These are phyloP conservation scores for Pythium sp. DNA, from an alignment of 352 stramenopile genomes.

Conservation along the genomic window DNA sequence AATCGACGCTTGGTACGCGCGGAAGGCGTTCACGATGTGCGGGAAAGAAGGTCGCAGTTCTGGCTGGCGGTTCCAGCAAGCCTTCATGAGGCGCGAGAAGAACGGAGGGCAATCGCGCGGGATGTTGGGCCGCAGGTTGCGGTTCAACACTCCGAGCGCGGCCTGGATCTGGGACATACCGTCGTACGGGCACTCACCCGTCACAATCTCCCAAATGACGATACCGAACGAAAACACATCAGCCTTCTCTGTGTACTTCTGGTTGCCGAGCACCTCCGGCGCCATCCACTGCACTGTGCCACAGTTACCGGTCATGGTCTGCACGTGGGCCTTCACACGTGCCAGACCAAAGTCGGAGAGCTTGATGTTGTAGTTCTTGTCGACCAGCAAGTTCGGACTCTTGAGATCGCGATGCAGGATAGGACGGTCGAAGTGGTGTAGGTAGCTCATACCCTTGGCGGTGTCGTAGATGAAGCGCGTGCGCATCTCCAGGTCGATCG, in stretches of 20 bases:
- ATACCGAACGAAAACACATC: constrained; percentile 90
- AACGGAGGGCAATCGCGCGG: constrained; percentile 62
- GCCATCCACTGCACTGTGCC: constrained; percentile 77
- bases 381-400: constrained; percentile 78
- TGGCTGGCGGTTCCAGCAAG: constrained; percentile 69
- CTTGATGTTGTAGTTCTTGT: constrained; percentile 85
- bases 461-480: constrained; percentile 70
- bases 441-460: constrained; percentile 80
- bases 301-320: constrained; percentile 87
- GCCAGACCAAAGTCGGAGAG: constrained; percentile 84
- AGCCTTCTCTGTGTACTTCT: constrained; percentile 90
- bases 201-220: constrained; percentile 91
- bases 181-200: constrained; percentile 83
- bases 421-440: constrained; percentile 79
- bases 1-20: constrained; percentile 49
- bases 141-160: constrained; percentile 66
- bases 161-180: constrained; percentile 84
- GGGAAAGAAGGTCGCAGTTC: constrained; percentile 65
- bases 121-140: constrained; percentile 64
- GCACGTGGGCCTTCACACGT: constrained; percentile 74
- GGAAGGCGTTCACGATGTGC: constrained; percentile 68
- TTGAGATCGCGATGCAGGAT: constrained; percentile 88
- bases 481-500: constrained; percentile 53
- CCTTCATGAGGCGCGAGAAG: constrained; percentile 70
- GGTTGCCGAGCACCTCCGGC: constrained; percentile 74